Evolutionary conservation across 495 filamentous ascomycete species (phyloP), one percentile per base, ranked within the genome.

Genomic region (Tuber indicum): DNA sequence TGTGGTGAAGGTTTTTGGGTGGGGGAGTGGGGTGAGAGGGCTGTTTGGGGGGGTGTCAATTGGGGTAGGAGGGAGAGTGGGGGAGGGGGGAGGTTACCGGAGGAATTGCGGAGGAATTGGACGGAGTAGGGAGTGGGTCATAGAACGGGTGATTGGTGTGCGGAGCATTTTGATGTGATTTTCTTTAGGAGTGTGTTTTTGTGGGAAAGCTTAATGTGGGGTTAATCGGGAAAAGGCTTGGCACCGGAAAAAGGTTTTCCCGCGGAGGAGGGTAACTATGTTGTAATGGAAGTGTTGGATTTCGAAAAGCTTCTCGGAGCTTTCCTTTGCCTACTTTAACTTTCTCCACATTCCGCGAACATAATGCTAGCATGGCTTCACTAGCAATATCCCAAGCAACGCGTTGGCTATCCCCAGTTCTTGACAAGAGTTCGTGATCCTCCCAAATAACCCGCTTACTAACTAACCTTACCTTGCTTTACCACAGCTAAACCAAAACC

Each of bases 371-470:
- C 39, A 79, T 79, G 75, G n/a, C 72, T 6, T 49, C 77, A 71
- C 58, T 70, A 16, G 70, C 75, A 39, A 76, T 73, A 66, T 39
- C 45, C 4, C 46, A 76, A 45, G 77, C 78, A 14, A 76, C 73
- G 3, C 26, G n/a, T 10, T 81, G 82, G 23, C 82, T 83, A 47
- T 70, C 74, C 1, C 82, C 82, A 23, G 78, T 83, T 21, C 71
- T 83, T 16, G 78, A 83, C 49, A 75, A 69, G 81, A 76, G 82
- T 81, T 47, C 26, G 23, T 43, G 43, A 47, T 42, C 72, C 43
- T 70, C 17, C 47, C 36, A 4, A 41, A 41, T 41, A 41, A 41
- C 39, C 39, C 2, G 39, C 39, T 5, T 41, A 5, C 39, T 43
- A 58, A 75, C 62, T 21, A 26, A 36, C 46, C n/a, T 39, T 39